phyloP scores from a whole-genome alignment of 2,329 filamentous ascomycete genomes.

The Fusarium fracticaudum region DNA sequence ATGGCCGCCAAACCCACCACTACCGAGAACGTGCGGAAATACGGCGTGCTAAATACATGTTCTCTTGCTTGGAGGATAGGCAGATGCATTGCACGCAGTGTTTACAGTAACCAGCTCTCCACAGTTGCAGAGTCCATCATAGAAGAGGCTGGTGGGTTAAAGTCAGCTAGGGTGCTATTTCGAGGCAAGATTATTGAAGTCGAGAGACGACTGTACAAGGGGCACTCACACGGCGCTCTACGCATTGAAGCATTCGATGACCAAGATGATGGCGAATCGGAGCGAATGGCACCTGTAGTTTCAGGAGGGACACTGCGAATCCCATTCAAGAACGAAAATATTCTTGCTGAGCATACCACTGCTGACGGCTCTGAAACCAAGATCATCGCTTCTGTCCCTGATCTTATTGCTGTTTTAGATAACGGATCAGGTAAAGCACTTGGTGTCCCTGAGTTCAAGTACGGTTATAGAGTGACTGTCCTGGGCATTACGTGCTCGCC shows the following conservation, averaged over 20 bases:
- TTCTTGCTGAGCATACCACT: neutral
- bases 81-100: neutral
- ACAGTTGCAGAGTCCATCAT: neutral
- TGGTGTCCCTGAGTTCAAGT: slow-evolving; percentile 21
- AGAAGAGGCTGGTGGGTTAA: neutral
- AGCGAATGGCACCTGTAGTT: neutral
- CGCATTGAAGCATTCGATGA: neutral
- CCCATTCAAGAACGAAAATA: neutral
- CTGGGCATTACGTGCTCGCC: slow-evolving; percentile 13
- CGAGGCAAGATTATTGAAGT: neutral
- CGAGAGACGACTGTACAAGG: neutral
- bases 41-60: neutral
- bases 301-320: neutral
- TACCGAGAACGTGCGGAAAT: neutral
- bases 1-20: neutral
- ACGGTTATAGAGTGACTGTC: slow-evolving; percentile 12
- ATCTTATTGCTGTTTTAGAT: slow-evolving; percentile 19
- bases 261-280: neutral
- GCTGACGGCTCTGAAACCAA: neutral
- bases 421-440: slow-evolving; percentile 12
- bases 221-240: neutral
- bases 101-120: neutral
- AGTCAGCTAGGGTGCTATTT: neutral
- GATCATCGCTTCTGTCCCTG: slow-evolving; percentile 1
- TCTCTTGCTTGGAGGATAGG: slow-evolving; percentile 1